Evolutionary conservation across 2,329 filamentous ascomycete species (phyloP).

Genomic region (Colletotrichum shisoi): DNA sequence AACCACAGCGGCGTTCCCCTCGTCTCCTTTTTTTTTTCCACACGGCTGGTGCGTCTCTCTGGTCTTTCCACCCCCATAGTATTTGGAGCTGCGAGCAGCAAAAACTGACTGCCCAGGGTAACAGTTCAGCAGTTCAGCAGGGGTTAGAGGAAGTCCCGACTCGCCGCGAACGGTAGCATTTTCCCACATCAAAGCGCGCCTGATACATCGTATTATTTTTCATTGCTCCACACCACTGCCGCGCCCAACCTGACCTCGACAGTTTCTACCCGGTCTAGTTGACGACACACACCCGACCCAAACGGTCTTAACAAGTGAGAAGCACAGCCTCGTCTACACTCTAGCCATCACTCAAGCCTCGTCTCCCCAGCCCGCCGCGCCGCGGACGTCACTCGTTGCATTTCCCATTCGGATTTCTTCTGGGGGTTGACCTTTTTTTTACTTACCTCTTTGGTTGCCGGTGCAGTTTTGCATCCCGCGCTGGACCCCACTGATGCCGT

Average conservation of each 20-base stretch:
- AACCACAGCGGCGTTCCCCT: conserved; percentile 30
- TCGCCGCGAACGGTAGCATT: conserved; percentile 36
- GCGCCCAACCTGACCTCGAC: conserved; percentile 28
- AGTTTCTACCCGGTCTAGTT: conserved; percentile 16
- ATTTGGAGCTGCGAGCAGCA: conserved; percentile 24
- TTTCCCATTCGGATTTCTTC: neutral
- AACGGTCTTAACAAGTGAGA: neutral
- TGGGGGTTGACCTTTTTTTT: neutral
- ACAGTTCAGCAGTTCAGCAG: conserved; percentile 30
- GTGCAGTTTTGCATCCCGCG: conserved; percentile 29
- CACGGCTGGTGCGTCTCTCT: conserved; percentile 9
- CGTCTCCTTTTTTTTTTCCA: conserved; percentile 2
- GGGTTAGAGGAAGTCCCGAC: conserved; percentile 19
- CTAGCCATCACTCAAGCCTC: conserved; percentile 24
- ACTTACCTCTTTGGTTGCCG: conserved; percentile 8
- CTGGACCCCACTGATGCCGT: conserved; percentile 36
- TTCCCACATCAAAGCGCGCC: conserved; percentile 37
- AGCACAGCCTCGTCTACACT: conserved; percentile 37
- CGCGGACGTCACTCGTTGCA: conserved; percentile 23
- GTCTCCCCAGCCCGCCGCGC: conserved; percentile 10
- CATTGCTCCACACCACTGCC: conserved; percentile 31
- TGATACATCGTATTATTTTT: conserved; percentile 38
- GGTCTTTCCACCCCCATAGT: conserved; percentile 12
- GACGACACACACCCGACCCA: conserved; percentile 13
- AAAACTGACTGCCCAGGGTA: conserved; percentile 16